A percentile compares a stretch with the other conserved stretches of the same genome.
These are phyloP conservation scores for Starmerella stellata DNA, from an alignment of 805 yeast species.

Conservation along the genomic window DNA sequence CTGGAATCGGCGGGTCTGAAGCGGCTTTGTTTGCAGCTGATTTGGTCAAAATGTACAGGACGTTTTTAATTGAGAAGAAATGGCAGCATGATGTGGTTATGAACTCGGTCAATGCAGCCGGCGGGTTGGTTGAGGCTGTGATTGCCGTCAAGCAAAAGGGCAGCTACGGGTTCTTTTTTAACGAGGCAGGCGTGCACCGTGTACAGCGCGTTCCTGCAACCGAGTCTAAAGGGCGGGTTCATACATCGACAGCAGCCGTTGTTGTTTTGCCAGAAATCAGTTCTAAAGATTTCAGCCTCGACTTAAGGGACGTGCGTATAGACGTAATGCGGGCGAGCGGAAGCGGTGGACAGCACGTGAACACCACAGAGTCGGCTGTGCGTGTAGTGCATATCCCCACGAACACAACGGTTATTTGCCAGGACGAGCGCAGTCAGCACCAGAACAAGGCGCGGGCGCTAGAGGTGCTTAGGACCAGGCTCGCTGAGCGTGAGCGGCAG, in stretches of 20 bases:
- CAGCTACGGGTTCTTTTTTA: conserved; percentile 51
- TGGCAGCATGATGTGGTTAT: conserved; percentile 57
- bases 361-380: conserved; percentile 93
- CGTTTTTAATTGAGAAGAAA: conserved; percentile 41
- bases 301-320: conserved; percentile 72
- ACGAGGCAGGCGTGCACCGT: conserved; percentile 89
- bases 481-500: conserved; percentile 62
- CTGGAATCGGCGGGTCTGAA: conserved; percentile 93
- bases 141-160: conserved; percentile 58
- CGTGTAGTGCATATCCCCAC: conserved; percentile 82
- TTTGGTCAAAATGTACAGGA: conserved; percentile 61
- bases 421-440: conserved; percentile 90
- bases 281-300: conserved; percentile 49
- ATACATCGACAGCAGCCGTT: conserved; percentile 92
- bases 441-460: conserved; percentile 86
- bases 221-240: conserved; percentile 83
- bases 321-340: conserved; percentile 98
- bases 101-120: conserved; percentile 33
- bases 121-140: conserved; percentile 60
- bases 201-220: conserved; percentile 91
- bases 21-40: conserved; percentile 77
- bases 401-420: conserved; percentile 75
- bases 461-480: conserved; percentile 56
- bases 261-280: conserved; percentile 60
- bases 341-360: conserved; percentile 95